Evolutionary conservation across 805 yeast genomes (phyloP).

Genomic region (Nakazawaea molendinolei): DNA sequence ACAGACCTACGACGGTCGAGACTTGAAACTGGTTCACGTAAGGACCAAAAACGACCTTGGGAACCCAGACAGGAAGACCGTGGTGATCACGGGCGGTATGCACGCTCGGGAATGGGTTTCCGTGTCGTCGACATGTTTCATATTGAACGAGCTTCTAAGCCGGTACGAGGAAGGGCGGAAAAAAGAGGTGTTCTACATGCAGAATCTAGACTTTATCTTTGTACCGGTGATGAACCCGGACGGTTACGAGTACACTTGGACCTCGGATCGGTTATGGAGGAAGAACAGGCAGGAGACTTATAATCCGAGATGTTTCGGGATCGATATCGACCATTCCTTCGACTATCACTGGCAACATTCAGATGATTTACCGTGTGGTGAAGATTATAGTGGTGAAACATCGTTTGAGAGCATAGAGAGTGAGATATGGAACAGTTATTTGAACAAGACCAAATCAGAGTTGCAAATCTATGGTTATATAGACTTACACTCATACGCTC

Average conservation of each 20-base stretch:
- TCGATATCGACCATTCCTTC: slow-evolving; percentile 83
- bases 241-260: slow-evolving; percentile 85
- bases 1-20: slow-evolving; percentile 67
- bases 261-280: slow-evolving; percentile 75
- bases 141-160: slow-evolving; percentile 39
- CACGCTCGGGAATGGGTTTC: slow-evolving; percentile 93
- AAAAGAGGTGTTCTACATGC: slow-evolving; percentile 39
- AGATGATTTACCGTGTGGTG: slow-evolving; percentile 69
- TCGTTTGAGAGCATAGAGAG: slow-evolving; percentile 66
- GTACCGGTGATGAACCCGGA: slow-evolving; percentile 88
- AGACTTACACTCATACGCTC: slow-evolving; percentile 82
- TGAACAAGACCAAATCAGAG: slow-evolving; percentile 41
- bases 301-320: slow-evolving; percentile 64
- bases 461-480: slow-evolving; percentile 69
- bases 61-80: slow-evolving; percentile 41
- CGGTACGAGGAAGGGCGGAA: slow-evolving; percentile 34
- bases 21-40: slow-evolving; percentile 60
- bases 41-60: slow-evolving; percentile 34
- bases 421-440: slow-evolving; percentile 37
- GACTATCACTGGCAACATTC: slow-evolving; percentile 65
- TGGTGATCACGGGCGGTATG: slow-evolving; percentile 75
- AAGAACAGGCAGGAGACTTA: slow-evolving; percentile 78
- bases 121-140: slow-evolving; percentile 59
- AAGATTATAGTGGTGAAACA: slow-evolving; percentile 70
- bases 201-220: slow-evolving; percentile 62